Evolutionary conservation across 2,329 filamentous ascomycete species (phyloP).

Genomic region (Penicillium sp.): DNA sequence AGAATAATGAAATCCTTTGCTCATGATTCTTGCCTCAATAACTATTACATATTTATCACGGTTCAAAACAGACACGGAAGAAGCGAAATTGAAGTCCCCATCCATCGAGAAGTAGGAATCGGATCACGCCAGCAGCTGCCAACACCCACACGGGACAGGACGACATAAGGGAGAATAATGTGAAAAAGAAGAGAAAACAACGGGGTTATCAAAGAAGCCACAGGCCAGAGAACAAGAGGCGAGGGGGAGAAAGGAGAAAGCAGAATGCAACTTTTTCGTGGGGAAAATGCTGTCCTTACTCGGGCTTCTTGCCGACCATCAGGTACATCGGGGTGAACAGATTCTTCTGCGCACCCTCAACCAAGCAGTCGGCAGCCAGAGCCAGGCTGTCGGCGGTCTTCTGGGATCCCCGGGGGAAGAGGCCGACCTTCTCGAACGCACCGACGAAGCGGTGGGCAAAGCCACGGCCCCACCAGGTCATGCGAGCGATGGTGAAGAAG

Average conservation of each 20-base stretch:
- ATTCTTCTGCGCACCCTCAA: constrained; percentile 83
- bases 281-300: constrained; percentile 30
- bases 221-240: constrained; percentile 7
- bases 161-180: constrained; percentile 11
- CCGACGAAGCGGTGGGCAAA: constrained; percentile 78
- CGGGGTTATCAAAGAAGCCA: constrained; percentile 18
- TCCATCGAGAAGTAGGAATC: constrained; percentile 10
- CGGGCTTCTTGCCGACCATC: constrained; percentile 89
- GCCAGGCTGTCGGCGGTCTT: constrained; percentile 94
- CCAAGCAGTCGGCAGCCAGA: constrained; percentile 78
- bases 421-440: constrained; percentile 70
- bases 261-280: constrained; percentile 11
- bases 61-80: constrained; percentile 22
- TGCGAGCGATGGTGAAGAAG: constrained; percentile 79
- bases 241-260: constrained; percentile 1
- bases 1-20: constrained; percentile 22
- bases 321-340: constrained; percentile 99
- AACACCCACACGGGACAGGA: too few species aligned
- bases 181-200: constrained; percentile 13
- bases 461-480: constrained; percentile 82
- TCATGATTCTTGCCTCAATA: constrained; percentile 34
- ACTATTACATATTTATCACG: constrained; percentile 33
- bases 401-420: constrained; percentile 83
- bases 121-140: constrained; percentile 8
- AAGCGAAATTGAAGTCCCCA: constrained; percentile 20